These are phyloP conservation scores for Protoeuglena noctilucae DNA, from an alignment of 139 green algal species.

Conservation along the genomic window DNA sequence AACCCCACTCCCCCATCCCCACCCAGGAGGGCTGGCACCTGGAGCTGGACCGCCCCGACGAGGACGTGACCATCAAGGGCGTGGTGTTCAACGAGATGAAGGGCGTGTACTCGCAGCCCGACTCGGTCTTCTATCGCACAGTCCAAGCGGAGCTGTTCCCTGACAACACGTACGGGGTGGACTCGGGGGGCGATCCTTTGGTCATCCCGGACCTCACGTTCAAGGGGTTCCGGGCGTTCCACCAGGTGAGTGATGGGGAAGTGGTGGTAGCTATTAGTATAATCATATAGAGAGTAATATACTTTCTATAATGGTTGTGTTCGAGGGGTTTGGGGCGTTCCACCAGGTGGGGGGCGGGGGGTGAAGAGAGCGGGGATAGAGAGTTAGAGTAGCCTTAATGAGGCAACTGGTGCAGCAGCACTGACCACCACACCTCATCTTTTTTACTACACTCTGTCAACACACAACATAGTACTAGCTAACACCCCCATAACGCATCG, in stretches of 20 bases:
- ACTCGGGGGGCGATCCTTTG: constrained; percentile 78
- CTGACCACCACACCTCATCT: background rate
- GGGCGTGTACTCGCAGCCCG: constrained; percentile 92
- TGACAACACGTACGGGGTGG: constrained; percentile 58
- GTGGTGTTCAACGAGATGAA: constrained; percentile 99
- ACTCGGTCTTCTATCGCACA: constrained; percentile 62
- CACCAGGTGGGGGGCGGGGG: background rate
- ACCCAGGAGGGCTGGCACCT: constrained; percentile 53
- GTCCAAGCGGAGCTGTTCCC: constrained; percentile 55
- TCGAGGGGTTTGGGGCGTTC: constrained; percentile 3
- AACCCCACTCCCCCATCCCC: too few relatives aligned
- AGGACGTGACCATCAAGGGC: constrained; percentile 71
- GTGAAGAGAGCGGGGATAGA: background rate
- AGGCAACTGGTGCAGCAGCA: too few relatives aligned
- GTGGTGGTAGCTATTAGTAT: too few relatives aligned
- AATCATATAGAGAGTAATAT: too few relatives aligned
- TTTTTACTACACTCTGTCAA: background rate
- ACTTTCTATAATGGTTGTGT: too few relatives aligned
- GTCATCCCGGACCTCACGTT: constrained; percentile 88
- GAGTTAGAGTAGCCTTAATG: too few relatives aligned
- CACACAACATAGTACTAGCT: too few relatives aligned
- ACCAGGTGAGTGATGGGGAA: too few relatives aligned
- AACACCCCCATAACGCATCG: constrained; percentile 23
- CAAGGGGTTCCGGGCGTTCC: constrained; percentile 69
- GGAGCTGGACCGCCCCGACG: constrained; percentile 62